Evolutionary conservation across 2,329 filamentous ascomycete species (phyloP), one percentile per base, ranked within the genome.

Genomic region (Pseudocercospora pini-densiflorae): DNA sequence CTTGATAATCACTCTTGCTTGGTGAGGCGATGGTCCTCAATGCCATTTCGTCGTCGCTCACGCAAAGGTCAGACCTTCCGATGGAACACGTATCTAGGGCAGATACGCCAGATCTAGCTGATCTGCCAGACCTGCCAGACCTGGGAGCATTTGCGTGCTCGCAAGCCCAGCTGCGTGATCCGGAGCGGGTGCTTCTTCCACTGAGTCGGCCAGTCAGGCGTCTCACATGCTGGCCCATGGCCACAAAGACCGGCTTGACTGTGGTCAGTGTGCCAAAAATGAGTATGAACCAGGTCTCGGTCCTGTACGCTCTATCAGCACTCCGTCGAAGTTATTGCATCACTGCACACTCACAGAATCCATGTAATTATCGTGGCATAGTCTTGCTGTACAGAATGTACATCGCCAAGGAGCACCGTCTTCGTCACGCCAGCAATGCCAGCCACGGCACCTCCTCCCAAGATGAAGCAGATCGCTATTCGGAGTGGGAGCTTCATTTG

Each of bases 221-320:
- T 19, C 58, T 58, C 27, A 64, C 45, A 16, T 64, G 36, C 29
- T 55, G 51, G 9, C 59, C 66, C 9, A 62, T 45, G 5, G 60
- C 31, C 8, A 71, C 57, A 49, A 71, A 65, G 21, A 68, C 55
- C 16, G 63, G 45, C 21, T 66, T 55, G 29, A 70, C 59, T 7
- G 65, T 62, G 8, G 69, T 67, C 9, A 71, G 59, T 10, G 66
- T 66, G 29, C 68, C 69, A 24, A 71, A 68, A 47, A 71, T 71
- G 60, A 71, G 66, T 59, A 70, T 71, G 59, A 70, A 70, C 69
- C 69, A 71, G 16, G 70, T 67, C 43, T 70, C 61, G 6, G 66
- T 70, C 40, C 40, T 45, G 40, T 19, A 9, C 19, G 14, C 7
- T 16, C 9, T 5, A 16, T 45, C 8, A 45, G 40, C 19, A 19